phyloP scores from a whole-genome alignment of 2,329 filamentous ascomycete genomes.

The Immersiporthe knoxdaviesiana region DNA sequence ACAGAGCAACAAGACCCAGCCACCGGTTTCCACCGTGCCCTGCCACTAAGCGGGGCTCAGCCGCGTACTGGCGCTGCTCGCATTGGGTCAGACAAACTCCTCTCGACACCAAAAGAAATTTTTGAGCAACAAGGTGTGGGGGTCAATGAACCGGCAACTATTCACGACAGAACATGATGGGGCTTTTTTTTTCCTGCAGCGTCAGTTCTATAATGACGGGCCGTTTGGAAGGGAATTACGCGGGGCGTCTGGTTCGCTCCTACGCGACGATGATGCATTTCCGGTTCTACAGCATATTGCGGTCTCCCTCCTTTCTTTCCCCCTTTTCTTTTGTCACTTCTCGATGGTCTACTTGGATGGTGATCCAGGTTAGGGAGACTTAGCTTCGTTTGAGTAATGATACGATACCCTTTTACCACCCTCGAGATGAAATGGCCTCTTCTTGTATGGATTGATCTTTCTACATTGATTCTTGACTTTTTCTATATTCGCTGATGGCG shows the following conservation, averaged over 20 bases:
- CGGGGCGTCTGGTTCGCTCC: slow-evolving; percentile 10
- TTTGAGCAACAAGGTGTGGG: neutral
- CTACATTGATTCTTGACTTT: neutral
- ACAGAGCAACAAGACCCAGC: neutral
- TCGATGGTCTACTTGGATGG: slow-evolving; percentile 2
- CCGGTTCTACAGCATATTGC: slow-evolving; percentile 20
- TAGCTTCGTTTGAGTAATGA: slow-evolving; percentile 27
- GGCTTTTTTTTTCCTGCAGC: neutral
- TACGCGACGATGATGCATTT: slow-evolving; percentile 11
- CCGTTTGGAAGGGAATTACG: neutral
- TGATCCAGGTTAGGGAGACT: slow-evolving; percentile 21
- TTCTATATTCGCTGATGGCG: neutral
- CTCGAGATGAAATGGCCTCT: neutral
- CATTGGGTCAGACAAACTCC: neutral
- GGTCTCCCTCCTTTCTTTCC: slow-evolving; percentile 5
- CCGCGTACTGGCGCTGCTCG: neutral
- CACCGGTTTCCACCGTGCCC: slow-evolving; percentile 3
- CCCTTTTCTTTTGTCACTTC: slow-evolving; percentile 3
- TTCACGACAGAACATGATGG: slow-evolving; percentile 2
- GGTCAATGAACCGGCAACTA: neutral
- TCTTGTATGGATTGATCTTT: neutral
- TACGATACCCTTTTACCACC: slow-evolving; percentile 29
- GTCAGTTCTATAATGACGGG: slow-evolving; percentile 4
- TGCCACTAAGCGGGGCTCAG: slow-evolving; percentile 1
- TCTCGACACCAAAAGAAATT: neutral